Conservation (phyloP, 345 rosid genomes). For the Populus deltoides region DNA sequence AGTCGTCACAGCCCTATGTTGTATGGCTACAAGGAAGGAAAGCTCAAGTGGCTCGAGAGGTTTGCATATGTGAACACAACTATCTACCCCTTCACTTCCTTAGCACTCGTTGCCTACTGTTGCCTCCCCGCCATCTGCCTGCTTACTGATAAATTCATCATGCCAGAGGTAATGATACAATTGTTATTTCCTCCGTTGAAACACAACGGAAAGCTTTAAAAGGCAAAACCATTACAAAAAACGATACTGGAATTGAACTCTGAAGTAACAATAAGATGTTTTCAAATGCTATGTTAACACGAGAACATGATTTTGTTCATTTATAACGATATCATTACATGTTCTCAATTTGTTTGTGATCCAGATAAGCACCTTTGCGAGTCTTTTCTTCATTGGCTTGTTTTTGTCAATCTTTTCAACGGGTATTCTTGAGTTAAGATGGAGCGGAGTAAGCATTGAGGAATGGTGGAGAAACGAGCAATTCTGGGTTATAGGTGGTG, state of each 20-base stretch:
- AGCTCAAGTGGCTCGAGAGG: slow-evolving; percentile 91
- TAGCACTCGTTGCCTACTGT: slow-evolving; percentile 92
- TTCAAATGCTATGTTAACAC: background rate
- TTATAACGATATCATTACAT: slow-evolving; percentile 1
- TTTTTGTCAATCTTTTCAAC: slow-evolving; percentile 78
- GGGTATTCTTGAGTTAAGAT: slow-evolving; percentile 82
- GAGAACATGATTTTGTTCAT: background rate
- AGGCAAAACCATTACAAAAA: background rate
- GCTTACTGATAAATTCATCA: slow-evolving; percentile 94
- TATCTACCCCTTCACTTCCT: slow-evolving; percentile 87
- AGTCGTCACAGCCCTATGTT: slow-evolving; percentile 85
- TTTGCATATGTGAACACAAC: slow-evolving; percentile 91
- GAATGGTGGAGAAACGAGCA: slow-evolving; percentile 99
- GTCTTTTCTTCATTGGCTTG: slow-evolving; percentile 82
- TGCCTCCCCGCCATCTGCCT: slow-evolving; percentile 87
- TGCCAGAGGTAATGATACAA: slow-evolving; percentile 69
- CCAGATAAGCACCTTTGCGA: slow-evolving; percentile 93
- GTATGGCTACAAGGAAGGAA: slow-evolving; percentile 92
- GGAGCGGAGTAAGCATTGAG: slow-evolving; percentile 98
- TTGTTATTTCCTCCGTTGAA: background rate
- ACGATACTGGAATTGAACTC: background rate
- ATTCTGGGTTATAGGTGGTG: slow-evolving; percentile 95
- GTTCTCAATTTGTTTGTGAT: slow-evolving; percentile 6
- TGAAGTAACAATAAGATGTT: background rate
- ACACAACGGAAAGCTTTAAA: background rate